Conservation (phyloP, 495 filamentous ascomycete species). For the Podospora anserina region DNA sequence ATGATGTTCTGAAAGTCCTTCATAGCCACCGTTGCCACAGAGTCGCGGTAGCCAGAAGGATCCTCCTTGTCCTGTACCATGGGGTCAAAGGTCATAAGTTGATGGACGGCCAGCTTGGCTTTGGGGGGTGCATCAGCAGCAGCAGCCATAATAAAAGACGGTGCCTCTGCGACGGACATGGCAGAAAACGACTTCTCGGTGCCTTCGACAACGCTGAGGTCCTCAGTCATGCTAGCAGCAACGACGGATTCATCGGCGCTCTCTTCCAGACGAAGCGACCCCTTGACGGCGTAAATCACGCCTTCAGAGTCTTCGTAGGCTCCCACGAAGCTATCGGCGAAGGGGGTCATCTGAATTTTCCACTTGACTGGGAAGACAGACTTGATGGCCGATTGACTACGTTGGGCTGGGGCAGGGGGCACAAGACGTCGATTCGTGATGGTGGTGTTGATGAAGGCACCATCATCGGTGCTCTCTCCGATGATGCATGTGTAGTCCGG, state of each 20-base stretch:
- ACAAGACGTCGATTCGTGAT: not conserved
- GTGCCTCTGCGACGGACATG: not conserved
- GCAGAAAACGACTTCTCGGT: not conserved
- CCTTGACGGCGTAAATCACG: not conserved
- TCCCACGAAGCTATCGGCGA: not conserved
- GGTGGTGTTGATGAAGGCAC: not conserved
- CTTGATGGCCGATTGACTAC: constrained; percentile 1
- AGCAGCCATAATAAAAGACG: not conserved
- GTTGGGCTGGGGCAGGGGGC: not conserved
- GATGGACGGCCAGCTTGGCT: not conserved
- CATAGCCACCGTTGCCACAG: not conserved
- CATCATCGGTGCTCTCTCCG: not conserved
- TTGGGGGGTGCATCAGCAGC: not conserved
- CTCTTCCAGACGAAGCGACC: not conserved
- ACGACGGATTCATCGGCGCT: not conserved
- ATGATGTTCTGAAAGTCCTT: constrained; percentile 1
- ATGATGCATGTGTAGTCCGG: constrained; percentile 1
- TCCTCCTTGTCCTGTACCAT: constrained; percentile 1
- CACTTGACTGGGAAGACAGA: constrained; percentile 6
- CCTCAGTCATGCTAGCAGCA: not conserved
- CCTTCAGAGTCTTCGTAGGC: not conserved
- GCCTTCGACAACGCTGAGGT: not conserved
- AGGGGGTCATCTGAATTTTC: not conserved
- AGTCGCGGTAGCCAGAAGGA: not conserved
- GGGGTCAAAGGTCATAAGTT: not conserved